Conservation (phyloP, 805 yeast species). For the Lachancea dasiensis region DNA sequence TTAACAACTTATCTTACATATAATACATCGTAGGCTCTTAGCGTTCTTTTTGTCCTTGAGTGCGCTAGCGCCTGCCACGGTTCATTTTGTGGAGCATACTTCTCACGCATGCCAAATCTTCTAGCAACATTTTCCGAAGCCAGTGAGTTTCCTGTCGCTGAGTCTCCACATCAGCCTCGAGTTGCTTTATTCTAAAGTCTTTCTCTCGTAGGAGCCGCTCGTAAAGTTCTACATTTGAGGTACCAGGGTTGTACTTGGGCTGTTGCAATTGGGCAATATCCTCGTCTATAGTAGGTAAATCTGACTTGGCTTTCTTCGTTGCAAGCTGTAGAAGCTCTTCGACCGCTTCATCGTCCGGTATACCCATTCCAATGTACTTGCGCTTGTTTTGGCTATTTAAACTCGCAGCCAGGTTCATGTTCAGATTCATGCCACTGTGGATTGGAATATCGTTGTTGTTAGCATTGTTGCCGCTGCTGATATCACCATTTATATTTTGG, state of each 20-base stretch:
- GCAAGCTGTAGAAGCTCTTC: slow-evolving; percentile 30
- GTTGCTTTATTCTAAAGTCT: slow-evolving; percentile 26
- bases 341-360: slow-evolving; percentile 26
- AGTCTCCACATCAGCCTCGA: slow-evolving; percentile 29
- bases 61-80: background rate
- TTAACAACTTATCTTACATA: background rate
- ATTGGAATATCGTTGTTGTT: background rate
- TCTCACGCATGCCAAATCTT: slow-evolving; percentile 33
- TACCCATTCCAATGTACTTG: slow-evolving; percentile 17
- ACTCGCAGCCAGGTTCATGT: slow-evolving; percentile 1
- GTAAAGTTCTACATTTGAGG: slow-evolving; percentile 11
- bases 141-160: slow-evolving; percentile 33
- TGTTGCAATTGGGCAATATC: slow-evolving; percentile 4
- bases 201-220: slow-evolving; percentile 27
- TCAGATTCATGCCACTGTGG: background rate
- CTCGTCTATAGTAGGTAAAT: slow-evolving; percentile 10
- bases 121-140: slow-evolving; percentile 33
- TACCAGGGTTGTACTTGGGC: background rate
- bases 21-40: slow-evolving; percentile 4
- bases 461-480: background rate
- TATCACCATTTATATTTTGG: slow-evolving; percentile 1
- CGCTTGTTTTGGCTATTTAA: slow-evolving; percentile 4
- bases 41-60: too few relatives aligned
- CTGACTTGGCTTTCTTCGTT: slow-evolving; percentile 7
- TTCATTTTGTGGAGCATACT: slow-evolving; percentile 25